Base-by-base conservation (phyloP, 208 protist genomes). In the Novymonas esmeraldas region DNA sequence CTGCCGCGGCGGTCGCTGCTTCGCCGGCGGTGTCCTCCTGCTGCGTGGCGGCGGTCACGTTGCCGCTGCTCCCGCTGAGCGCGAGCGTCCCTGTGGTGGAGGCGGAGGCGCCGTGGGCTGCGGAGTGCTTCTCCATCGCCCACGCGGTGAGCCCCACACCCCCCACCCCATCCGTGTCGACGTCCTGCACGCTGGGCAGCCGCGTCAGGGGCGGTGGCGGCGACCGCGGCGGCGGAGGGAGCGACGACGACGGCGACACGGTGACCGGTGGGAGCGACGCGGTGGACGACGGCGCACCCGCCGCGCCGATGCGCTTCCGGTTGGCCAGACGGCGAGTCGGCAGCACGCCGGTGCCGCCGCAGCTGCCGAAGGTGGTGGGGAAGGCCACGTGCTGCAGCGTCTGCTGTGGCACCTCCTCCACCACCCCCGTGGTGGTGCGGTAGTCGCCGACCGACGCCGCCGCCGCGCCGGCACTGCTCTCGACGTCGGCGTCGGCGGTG, bases 371-470 rank as follows among this genome's bases (percentile, higher is more conserved):
- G 14, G 75, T 49, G 16, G 67, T 73, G 2, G 86, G 84, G 55
- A 95, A 93, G 3, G 89, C 89, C 6, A 90, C 64, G 11, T 64
- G 70, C 69, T 95, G 86, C 57, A 95, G 73, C 36, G 76, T 84
- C 58, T 90, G 78, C 66, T 89, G 89, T 20, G 89, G 79, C 38
- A 90, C 86, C 67, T 87, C 85, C 62, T 86, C 83, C 33, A 83
- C 14, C 5, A 42, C 57, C 0, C 54, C 59, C 14, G 57, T 49
- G 6, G 71, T 73, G 56, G 71, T 58, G 34, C 68, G 73, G 48
- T 85, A 78, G 59, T 89, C 76, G 16, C 81, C 80, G 0, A 85
- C 76, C 26, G 38, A 5, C 3, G 41, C 39, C 2, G 42, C 26
- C 5, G 36, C n/a, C 18, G 18, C 44, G 1, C 20, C 59, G 0